Base-by-base conservation (phyloP, 2,329 filamentous ascomycete species). In the Westerdykella sp. region DNA sequence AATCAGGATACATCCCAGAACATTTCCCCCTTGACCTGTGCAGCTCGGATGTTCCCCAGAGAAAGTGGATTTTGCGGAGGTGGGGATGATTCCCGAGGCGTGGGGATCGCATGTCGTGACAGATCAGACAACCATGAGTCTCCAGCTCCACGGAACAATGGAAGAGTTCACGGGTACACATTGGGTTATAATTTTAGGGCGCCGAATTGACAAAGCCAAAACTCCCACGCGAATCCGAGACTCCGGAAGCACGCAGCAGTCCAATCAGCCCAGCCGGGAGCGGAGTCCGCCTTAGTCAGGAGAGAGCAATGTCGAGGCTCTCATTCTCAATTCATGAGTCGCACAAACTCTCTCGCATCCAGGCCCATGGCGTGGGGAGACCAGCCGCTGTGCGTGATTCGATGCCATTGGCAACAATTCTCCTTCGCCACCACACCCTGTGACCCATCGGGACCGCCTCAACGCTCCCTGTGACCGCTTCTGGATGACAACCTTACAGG, bases 231-330 rank as follows among this genome's bases (percentile, higher is more conserved):
- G 14, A 32, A 5, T 32, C 14, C 12, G 30, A 32, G 30, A 13
- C 14, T 32, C 12, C 30, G 30, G 30, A 14, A 32, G 30, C 30
- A 32, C 14, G 30, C 14, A 13, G 12, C 30, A 12, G 30, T 32
- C 30, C 30, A 32, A 32, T 32, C 12, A 32, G 12, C 12, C 30
- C 14, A 12, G 5, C 30, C 12, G 14, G 14, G 12, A 32, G 12
- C 30, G 12, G 35, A 45, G 42, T 39, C 41, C 43, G 41, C 42
- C 39, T 42, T 45, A 41, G 39, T 39, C 23, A 39, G 23, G 39
- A 34, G 25, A 39, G n/a, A 35, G 18, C 40, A 42, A 5, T 21
- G 18, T 21, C 18, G 18, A 21, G 34, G 40, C 37, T 42, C 37
- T 7, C 40, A 32, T 28, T 22, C 30, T 4, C 30, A 14, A 32